Base-by-base conservation (phyloP, 2,329 filamentous ascomycete species). In the Aspergillus ochraceus region DNA sequence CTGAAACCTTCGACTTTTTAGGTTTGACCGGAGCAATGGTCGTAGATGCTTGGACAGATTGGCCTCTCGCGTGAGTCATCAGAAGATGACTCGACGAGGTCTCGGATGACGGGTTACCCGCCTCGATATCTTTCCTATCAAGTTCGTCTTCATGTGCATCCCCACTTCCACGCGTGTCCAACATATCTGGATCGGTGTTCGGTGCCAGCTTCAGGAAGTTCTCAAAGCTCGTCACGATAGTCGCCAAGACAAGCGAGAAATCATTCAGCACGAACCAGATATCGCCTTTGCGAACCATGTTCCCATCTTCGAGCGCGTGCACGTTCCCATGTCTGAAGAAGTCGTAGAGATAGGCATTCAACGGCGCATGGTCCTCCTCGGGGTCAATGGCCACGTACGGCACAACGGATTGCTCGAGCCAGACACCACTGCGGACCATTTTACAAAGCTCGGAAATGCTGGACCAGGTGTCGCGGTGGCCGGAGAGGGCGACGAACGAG, bases 181-280 rank as follows among this genome's bases (percentile, higher is more conserved):
- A n/a, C 14, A 42, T 42, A 17, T 42, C 17, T n/a, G 36, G 14
- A n/a, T 42, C 36, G 12, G 17, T 42, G 14, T 42, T 42, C 36
- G 36, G 36, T 17, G 36, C 36, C 6, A 42, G 17, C 4, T 42
- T 42, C 3, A 42, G 17, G 6, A 42, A 42, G 6, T 42, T 42
- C 36, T 42, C 36, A n/a, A 42, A n/a, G 17, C 36, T 42, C 36
- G 36, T n/a, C 5, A 72, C 65, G n/a, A 77, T 71, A 0, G 75
- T 77, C 9, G 73, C 72, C 2, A 77, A 60, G 2, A 77, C 77
- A 57, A 86, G 78, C 14, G 84, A 86, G 71, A 88, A 87, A 68
- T 89, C 84, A 61, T 91, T 90, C 2, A 92, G 79, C 2, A 83
- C 70, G 67, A 89, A 92, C 90, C 90, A 93, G 9, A 91, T 81